Base-by-base conservation (phyloP, 1,139 yeast genomes). In the Hansenula lynferdii region DNA sequence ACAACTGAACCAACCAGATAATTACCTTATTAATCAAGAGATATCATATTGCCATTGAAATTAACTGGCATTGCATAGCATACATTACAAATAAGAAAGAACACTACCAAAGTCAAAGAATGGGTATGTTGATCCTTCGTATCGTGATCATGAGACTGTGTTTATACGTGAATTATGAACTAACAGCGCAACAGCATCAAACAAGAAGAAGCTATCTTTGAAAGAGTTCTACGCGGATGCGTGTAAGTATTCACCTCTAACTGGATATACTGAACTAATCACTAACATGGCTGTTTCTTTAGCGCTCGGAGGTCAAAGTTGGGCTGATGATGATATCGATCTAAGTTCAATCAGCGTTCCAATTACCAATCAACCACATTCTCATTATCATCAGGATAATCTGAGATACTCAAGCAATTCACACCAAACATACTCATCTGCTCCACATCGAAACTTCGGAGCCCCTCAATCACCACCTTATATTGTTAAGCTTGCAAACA, bases 321-420 rank as follows among this genome's bases (percentile, higher is more conserved):
- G 81, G 81, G 80, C 80, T 18, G 81, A 75, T 45, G 79, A 73
- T 49, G 80, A 74, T 52, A 71, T 75, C 37, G 80, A 75, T 50
- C 64, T 75, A 57, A 64, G 70, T 25, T 71, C 80, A 17, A 75
- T 75, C 43, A 74, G 75, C 30, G 75, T 73, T 16, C 73, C 75
- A 19, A 60, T 66, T 20, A 38, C 44, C 37, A 42, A 40, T 39
- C 41, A 37, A 22, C 37, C 38, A 20, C 37, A 37, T 12, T 38
- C 17, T 14, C 35, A 37, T 23, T 28, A 57, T 49, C 25, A 56
- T 48, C 34, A 47, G 28, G 29, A 38, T 42, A 35, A 43, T 40
- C 36, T 43, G 24, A 24, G 42, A 34, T 35, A 55, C 44, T 42
- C 50, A 16, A 53, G 50, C 37, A 55, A 44, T 43, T 50, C 41